These are phyloP conservation scores for Peronospora belbahrii DNA, from an alignment of 352 stramenopile genomes.

Conservation along the genomic window DNA sequence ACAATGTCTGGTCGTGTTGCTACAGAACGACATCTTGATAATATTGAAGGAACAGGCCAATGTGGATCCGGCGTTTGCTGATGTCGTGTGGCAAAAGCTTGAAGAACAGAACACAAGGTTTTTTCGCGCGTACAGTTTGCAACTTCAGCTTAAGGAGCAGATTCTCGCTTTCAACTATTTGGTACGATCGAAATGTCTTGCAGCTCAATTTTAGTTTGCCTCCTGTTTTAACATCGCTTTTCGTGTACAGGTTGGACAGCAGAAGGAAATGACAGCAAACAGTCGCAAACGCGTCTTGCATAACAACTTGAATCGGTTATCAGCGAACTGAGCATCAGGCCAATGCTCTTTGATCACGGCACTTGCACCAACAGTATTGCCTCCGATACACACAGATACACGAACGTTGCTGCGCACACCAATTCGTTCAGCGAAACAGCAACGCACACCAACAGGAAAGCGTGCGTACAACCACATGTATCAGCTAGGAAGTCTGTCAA, in stretches of 20 bases:
- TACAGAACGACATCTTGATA: slow-evolving; percentile 55
- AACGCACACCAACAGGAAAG: slow-evolving; percentile 14
- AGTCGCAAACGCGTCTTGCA: slow-evolving; percentile 28
- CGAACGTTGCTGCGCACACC: slow-evolving; percentile 24
- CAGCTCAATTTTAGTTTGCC: background rate
- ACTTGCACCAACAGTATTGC: slow-evolving; percentile 20
- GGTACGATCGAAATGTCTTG: slow-evolving; percentile 25
- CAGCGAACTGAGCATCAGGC: slow-evolving; percentile 6
- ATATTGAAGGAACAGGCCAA: slow-evolving; percentile 62
- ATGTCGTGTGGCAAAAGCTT: slow-evolving; percentile 88
- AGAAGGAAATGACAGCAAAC: slow-evolving; percentile 64
- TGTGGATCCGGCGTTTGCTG: slow-evolving; percentile 77
- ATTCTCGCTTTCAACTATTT: slow-evolving; percentile 90
- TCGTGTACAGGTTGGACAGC: slow-evolving; percentile 39
- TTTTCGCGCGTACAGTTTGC: slow-evolving; percentile 79
- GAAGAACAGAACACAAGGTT: slow-evolving; percentile 88
- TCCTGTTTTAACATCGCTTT: background rate
- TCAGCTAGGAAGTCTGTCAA: slow-evolving; percentile 13
- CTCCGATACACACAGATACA: slow-evolving; percentile 25
- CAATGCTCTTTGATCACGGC: slow-evolving; percentile 16
- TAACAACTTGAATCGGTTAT: slow-evolving; percentile 17
- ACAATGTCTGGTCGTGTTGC: background rate
- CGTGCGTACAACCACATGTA: slow-evolving; percentile 18
- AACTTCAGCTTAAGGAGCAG: slow-evolving; percentile 86
- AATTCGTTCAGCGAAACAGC: slow-evolving; percentile 23